A percentile compares a stretch with the other conserved stretches of the same genome.
Evolutionary conservation across 306 rosid genomes (phyloP).

Genomic region (Corylus avellana): DNA sequence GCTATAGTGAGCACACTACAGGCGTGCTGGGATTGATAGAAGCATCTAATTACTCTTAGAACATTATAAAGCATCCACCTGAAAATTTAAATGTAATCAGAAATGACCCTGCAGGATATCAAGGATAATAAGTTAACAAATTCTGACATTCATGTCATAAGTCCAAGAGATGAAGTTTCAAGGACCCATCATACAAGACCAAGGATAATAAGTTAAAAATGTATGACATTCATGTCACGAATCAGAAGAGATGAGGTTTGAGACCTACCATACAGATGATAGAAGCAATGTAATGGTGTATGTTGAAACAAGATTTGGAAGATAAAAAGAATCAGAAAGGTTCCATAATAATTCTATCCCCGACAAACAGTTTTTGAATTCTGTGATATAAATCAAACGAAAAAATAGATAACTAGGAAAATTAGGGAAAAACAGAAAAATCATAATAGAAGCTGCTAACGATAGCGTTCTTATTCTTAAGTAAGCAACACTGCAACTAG

Average conservation of each 20-base stretch:
- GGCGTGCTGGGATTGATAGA: slow-evolving; percentile 14
- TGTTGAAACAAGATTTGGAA: no score
- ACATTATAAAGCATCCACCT: slow-evolving; percentile 29
- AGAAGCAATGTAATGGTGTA: no score
- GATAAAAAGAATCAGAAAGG: no score
- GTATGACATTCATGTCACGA: no score
- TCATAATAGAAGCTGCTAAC: not conserved
- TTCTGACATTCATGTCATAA: no score
- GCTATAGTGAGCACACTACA: slow-evolving; percentile 29
- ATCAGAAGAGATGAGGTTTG: no score
- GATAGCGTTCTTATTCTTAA: not conserved
- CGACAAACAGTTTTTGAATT: not conserved
- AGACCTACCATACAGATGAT: no score
- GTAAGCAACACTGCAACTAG: not conserved
- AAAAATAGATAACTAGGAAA: not conserved
- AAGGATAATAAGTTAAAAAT: not conserved
- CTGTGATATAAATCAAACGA: not conserved
- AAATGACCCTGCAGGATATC: slow-evolving; percentile 35
- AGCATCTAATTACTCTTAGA: slow-evolving; percentile 36
- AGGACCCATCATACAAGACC: not conserved
- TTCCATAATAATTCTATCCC: no score
- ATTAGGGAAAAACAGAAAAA: not conserved
- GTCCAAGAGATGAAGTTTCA: no score
- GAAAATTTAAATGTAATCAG: slow-evolving; percentile 7
- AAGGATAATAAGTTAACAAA: not conserved